These are phyloP conservation scores for Stereocaulon alpinum DNA, from an alignment of 495 filamentous ascomycete species.

Conservation along the genomic window DNA sequence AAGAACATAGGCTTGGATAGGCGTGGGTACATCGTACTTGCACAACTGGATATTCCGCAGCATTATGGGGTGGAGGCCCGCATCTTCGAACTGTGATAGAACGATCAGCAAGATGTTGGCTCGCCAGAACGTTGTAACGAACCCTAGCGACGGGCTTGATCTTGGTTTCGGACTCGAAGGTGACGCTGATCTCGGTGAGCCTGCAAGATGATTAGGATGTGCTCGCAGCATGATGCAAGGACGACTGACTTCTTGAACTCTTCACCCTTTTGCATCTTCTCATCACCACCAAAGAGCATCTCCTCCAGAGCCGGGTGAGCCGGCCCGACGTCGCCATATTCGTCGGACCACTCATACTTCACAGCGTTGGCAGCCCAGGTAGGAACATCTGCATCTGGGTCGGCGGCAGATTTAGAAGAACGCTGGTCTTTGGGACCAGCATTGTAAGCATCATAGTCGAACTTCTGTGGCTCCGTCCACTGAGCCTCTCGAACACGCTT, in stretches of 20 bases:
- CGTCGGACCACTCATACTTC: constrained; percentile 77
- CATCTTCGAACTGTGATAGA: constrained; percentile 50
- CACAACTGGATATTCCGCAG: constrained; percentile 62
- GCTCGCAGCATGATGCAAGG: constrained; percentile 17
- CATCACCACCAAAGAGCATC: constrained; percentile 54
- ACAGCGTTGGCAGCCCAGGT: constrained; percentile 48
- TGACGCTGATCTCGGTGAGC: constrained; percentile 45
- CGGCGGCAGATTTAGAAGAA: not conserved
- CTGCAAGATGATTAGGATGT: constrained; percentile 30
- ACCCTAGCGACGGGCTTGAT: constrained; percentile 44
- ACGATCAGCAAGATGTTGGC: not conserved
- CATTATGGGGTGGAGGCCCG: constrained; percentile 79
- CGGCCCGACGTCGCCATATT: constrained; percentile 78
- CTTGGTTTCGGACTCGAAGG: constrained; percentile 45
- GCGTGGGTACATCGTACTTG: constrained; percentile 59
- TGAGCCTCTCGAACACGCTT: constrained; percentile 31
- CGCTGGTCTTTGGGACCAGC: constrained; percentile 2
- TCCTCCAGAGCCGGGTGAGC: constrained; percentile 54
- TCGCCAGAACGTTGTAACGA: constrained; percentile 6
- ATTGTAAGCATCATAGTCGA: constrained; percentile 44
- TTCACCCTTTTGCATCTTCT: constrained; percentile 29
- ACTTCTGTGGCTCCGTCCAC: constrained; percentile 44
- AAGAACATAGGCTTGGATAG: constrained; percentile 75
- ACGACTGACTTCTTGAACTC: constrained; percentile 28
- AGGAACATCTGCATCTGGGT: constrained; percentile 6